Evolutionary conservation across 2,329 filamentous ascomycete species (phyloP), one percentile per base, ranked within the genome.

Genomic region (Alternaria sp.): DNA sequence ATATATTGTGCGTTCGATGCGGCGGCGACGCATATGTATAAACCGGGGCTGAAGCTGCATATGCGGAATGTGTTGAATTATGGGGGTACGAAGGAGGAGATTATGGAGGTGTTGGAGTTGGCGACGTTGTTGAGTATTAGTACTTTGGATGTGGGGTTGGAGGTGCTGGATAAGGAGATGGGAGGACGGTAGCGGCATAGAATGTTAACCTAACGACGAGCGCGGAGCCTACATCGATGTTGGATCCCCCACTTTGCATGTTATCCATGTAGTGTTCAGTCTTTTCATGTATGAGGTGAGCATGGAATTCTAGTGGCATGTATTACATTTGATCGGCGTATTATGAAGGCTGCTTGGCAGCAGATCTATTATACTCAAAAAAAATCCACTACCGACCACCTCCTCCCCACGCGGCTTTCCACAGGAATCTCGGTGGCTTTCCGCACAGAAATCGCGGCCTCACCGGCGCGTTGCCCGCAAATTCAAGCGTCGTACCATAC

Each of bases 1-100:
- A 77, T 85, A 7, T 84, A 84, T 63, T 84, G 82, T 61, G 83
- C 83, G 1, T 84, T 85, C 61, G 83, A 85, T 68, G 72, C 74
- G 21, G 82, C 83, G 15, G 77, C 82, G 7, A 85, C 83, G 13
- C 84, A 85, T 68, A 75, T 85, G 19, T 85, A 84, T 57, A 73
- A 77, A 6, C 81, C 82, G 0, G 84, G 83, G 0, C 66, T 84
- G 47, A 85, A 84, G 62, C 64, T 84, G 25, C 83, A 85, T 66
- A 84, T 85, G 77, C 79, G 78, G 59, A 85, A 85, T 65, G 83
- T 83, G 23, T 68, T 85, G 6, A 75, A 78, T 12, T 82, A 82
- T 62, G 84, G 83, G 0, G 83, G 81, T 0, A 83, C 80, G 1
- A 77, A 80, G 6, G 80, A 84, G 45, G 82, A 85, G 73, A 82